Evolutionary conservation across 495 filamentous ascomycete species (phyloP), one percentile per base, ranked within the genome.

Genomic region (Penicillium riverlandense): DNA sequence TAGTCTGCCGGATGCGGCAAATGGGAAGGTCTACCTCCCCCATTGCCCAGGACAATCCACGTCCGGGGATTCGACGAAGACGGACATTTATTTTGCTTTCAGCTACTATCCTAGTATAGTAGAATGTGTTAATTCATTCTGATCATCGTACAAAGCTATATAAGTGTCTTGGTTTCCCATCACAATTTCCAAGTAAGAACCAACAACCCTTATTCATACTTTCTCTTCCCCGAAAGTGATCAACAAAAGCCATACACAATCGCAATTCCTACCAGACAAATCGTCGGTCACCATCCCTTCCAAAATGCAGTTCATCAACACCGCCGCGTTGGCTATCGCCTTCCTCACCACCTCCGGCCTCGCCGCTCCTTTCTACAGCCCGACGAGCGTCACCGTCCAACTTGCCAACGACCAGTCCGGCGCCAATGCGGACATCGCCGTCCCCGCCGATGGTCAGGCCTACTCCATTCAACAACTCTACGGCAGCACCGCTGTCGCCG

Each of bases 351-450:
- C 45, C 35, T 28, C 38, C 11, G 42, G 13, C 40, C 22, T 49
- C 11, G 49, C 49, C 29, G 43, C 49, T 29, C 32, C 32, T 34
- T 34, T 7, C 32, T 34, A 4, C 32, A 3, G 0, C 32, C 32
- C 29, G 10, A 43, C 28, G 32, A 33, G 35, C 8, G 52, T 47
- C 29, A 52, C 45, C 6, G 34, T 58, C 22, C 55, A 58, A 34
- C 55, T 58, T 27, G 48, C 52, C 43, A 55, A 58, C 15, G 55
- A 58, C 7, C 40, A 55, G 8, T 47, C 48, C 5, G 55, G 55
- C 29, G 41, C 48, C 38, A 45, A 50, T 28, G 43, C 52, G 46
- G 46, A 52, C 14, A 44, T 44, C 30, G 16, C 41, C 15, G 38
- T 58, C 27, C 55, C 55, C 16, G 32, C 55, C 15, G 55, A 58